A percentile compares a stretch with the other conserved stretches of the same genome.
Evolutionary conservation across 75 land plant genomes (phyloP).

Genomic region (Sequoiadendron giganteum): DNA sequence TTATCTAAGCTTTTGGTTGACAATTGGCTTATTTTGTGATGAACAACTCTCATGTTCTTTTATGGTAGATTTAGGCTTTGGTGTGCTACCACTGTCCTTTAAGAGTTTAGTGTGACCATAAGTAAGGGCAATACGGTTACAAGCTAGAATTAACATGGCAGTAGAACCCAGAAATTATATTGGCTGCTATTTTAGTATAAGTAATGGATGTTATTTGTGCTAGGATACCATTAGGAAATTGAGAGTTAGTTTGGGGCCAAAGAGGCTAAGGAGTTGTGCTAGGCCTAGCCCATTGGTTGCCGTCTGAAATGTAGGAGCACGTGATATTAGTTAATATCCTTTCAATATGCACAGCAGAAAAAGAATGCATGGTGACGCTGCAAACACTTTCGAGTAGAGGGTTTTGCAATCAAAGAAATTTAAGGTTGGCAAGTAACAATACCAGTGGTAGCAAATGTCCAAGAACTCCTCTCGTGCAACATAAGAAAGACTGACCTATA

Average conservation of each 20-base stretch:
- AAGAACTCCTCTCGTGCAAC: no score
- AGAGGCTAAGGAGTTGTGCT: neutral
- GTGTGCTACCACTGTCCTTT: neutral
- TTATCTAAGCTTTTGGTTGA: neutral
- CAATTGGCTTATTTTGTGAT: neutral
- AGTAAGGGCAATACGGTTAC: neutral
- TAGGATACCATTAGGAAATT: no score
- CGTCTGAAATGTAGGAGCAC: neutral
- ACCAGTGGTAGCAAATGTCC: no score
- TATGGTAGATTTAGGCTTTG: neutral
- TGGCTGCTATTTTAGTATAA: no score
- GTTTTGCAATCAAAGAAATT: no score
- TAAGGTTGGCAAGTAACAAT: no score
- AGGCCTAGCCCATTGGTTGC: neutral
- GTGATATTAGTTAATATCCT: no score
- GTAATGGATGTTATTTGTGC: no score
- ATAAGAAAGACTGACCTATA: no score
- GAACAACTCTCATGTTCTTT: neutral
- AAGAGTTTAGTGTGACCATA: neutral
- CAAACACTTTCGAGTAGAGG: no score
- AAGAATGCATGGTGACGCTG: no score
- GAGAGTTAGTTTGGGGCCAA: neutral
- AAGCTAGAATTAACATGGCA: neutral
- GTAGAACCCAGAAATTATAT: neutral
- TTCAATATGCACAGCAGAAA: no score